Conservation (phyloP, 2,329 filamentous ascomycete genomes). For the Colletotrichum tabaci region DNA sequence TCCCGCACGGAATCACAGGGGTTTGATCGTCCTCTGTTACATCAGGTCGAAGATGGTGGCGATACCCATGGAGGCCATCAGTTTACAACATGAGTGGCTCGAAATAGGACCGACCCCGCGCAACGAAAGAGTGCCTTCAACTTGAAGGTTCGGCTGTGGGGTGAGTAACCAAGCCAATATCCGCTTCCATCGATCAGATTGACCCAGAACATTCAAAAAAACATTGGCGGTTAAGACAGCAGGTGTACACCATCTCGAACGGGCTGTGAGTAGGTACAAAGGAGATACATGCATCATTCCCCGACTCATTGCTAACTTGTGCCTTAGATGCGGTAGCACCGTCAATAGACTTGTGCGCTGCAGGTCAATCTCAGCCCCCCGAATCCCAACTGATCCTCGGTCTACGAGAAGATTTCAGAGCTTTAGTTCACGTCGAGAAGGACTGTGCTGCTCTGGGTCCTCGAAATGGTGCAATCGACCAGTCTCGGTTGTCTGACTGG, state of each 20-base stretch:
- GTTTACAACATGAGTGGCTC: constrained; percentile 15
- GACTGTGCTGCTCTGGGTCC: neutral
- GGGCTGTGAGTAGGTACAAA: constrained; percentile 19
- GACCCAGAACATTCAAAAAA: constrained; percentile 1
- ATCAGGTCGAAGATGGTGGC: neutral
- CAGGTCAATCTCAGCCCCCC: constrained; percentile 25
- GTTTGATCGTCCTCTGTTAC: neutral
- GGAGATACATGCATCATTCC: constrained; percentile 29
- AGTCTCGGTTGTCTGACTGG: neutral
- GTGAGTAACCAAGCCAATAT: neutral
- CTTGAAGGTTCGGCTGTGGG: neutral
- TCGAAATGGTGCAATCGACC: neutral
- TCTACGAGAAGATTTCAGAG: neutral
- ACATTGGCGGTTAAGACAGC: constrained; percentile 12
- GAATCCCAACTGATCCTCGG: neutral
- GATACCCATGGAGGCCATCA: constrained; percentile 11
- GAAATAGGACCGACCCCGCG: constrained; percentile 5
- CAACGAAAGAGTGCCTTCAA: neutral
- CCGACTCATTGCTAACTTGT: constrained; percentile 32
- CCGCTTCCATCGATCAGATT: neutral
- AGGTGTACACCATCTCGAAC: constrained; percentile 25
- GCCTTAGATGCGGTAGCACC: constrained; percentile 20
- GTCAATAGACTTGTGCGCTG: constrained; percentile 26
- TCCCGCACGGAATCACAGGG: neutral
- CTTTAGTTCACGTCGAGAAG: neutral